Evolutionary conservation across 2,329 filamentous ascomycete species (phyloP), one percentile per base, ranked within the genome.

Genomic region (Trichothecium roseum): DNA sequence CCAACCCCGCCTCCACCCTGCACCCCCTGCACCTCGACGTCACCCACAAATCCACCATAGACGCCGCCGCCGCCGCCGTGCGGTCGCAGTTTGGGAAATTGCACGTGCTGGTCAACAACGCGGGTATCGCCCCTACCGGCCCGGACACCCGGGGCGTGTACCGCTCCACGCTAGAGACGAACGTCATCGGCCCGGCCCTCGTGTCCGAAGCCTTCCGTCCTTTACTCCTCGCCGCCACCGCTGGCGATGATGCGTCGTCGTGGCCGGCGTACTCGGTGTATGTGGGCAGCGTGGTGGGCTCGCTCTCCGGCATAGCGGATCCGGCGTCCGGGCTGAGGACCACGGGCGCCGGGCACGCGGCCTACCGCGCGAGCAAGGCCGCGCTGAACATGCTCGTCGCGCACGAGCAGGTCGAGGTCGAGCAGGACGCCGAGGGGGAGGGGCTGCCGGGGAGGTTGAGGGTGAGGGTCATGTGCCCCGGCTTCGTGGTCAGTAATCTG

Each of bases 91-190:
- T 69, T 43, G 55, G 51, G 28, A 50, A 45, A 28, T 64, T 83
- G 35, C 71, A 77, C 42, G 66, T 81, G 29, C 59, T 79, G 12
- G 59, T 74, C 56, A 70, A 66, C 55, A 69, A 68, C 38, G 77
- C 78, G 1, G 79, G 78, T 5, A 69, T 80, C 30, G 68, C 42
- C 61, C 74, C 24, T 10, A 15, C 28, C n/a, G n/a, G 26, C 18
- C 26, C 34, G 10, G 20, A 22, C 32, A 36, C 32, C 0, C 77
- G 76, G 56, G 64, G 74, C 10, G 64, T 69, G 31, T 61, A 74
- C 43, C 62, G 62, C 15, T 51, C 53, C 8, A 58, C 53, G 1
- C 68, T 77, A 40, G 70, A 76, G 37, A 50, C 52, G 32, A 60
- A 61, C 44, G 48, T 48, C 24, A 50, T 58, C 26, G 51, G 55